Evolutionary conservation across 2,329 filamentous ascomycete genomes (phyloP).

Genomic region (Sphaerostilbella broomeana): DNA sequence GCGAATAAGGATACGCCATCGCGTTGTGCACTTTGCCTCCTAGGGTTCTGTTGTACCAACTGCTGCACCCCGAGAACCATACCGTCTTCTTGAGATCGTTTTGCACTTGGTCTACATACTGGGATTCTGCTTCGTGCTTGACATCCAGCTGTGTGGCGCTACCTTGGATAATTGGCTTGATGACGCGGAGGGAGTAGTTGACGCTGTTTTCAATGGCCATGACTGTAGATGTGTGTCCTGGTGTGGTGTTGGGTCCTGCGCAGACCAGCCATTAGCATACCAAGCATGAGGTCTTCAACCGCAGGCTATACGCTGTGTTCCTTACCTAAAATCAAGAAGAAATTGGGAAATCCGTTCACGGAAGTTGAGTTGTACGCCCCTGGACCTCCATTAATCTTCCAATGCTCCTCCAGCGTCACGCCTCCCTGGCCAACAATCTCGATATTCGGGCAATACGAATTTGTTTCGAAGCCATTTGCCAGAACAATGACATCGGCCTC

Average conservation of each 20-base stretch:
- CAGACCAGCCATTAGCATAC: neutral
- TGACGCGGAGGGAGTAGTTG: constrained; percentile 52
- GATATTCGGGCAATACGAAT: constrained; percentile 46
- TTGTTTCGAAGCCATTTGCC: constrained; percentile 55
- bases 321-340: constrained; percentile 53
- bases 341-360: constrained; percentile 57
- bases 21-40: constrained; percentile 27
- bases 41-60: constrained; percentile 29
- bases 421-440: constrained; percentile 45
- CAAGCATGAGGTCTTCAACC: too few relatives aligned
- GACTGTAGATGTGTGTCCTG: constrained; percentile 55
- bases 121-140: constrained; percentile 28
- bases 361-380: constrained; percentile 55
- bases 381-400: constrained; percentile 52
- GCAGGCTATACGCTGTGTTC: too few relatives aligned
- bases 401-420: constrained; percentile 46
- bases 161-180: constrained; percentile 39
- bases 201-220: constrained; percentile 56
- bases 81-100: constrained; percentile 27
- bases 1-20: constrained; percentile 30
- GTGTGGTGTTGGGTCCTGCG: constrained; percentile 52
- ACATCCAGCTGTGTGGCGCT: constrained; percentile 27
- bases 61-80: constrained; percentile 29
- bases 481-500: constrained; percentile 55
- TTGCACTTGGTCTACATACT: constrained; percentile 28